phyloP scores from a whole-genome alignment of 2,329 filamentous ascomycete genomes.

The Coleophoma eucalyptorum region DNA sequence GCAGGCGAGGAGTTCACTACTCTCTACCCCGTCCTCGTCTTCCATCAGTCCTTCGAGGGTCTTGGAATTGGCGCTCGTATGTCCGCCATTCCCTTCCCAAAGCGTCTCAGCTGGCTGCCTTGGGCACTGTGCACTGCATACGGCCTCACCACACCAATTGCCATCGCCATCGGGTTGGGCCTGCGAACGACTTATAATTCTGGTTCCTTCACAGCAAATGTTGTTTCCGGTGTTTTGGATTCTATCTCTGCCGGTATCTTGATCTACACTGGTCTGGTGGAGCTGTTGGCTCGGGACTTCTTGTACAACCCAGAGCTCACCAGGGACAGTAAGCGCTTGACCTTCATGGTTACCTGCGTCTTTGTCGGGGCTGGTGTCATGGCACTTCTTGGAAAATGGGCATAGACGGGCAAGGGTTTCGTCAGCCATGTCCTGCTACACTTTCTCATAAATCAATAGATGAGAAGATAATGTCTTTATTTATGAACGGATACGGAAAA shows the following conservation, averaged over 20 bases:
- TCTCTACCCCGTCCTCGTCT: slow-evolving; percentile 56
- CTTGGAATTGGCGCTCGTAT: slow-evolving; percentile 59
- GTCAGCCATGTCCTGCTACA: too few species aligned
- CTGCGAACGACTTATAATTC: slow-evolving; percentile 37
- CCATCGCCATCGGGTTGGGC: slow-evolving; percentile 46
- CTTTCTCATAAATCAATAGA: too few species aligned
- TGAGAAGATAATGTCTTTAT: too few species aligned
- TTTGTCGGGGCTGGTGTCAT: slow-evolving; percentile 39
- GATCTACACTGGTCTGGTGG: slow-evolving; percentile 45
- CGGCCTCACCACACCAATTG: slow-evolving; percentile 47
- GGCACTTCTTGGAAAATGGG: slow-evolving; percentile 48
- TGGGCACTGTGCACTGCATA: slow-evolving; percentile 45
- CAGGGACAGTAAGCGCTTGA: slow-evolving; percentile 30
- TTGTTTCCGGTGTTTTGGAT: slow-evolving; percentile 42
- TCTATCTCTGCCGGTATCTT: slow-evolving; percentile 43
- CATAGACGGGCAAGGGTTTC: slow-evolving; percentile 13
- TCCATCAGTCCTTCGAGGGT: slow-evolving; percentile 62
- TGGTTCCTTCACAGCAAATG: slow-evolving; percentile 35
- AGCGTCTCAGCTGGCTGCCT: slow-evolving; percentile 37
- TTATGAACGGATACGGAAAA: too few species aligned
- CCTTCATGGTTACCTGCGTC: slow-evolving; percentile 38
- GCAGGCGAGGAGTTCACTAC: slow-evolving; percentile 51
- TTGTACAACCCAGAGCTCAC: slow-evolving; percentile 42
- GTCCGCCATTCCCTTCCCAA: slow-evolving; percentile 49
- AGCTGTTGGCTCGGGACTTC: slow-evolving; percentile 45